phyloP scores from a whole-genome alignment of 2,329 filamentous ascomycete species.

The Fusarium palustre region DNA sequence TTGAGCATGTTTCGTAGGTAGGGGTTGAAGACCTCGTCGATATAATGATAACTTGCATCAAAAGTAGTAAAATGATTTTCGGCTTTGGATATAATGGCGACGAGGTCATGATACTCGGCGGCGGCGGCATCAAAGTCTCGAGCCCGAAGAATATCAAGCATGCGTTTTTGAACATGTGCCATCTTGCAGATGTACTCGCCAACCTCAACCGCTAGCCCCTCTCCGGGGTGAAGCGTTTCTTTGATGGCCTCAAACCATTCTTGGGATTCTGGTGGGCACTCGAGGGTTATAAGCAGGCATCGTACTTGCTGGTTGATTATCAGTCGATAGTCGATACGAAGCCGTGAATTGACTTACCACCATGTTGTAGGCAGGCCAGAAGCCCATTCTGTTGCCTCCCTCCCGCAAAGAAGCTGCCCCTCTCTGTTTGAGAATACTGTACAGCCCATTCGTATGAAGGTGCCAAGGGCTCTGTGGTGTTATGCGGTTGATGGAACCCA shows the following conservation, averaged over 20 bases:
- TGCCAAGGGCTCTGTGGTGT: constrained; percentile 52
- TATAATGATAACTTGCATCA: constrained; percentile 16
- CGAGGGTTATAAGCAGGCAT: constrained; percentile 48
- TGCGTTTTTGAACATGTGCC: constrained; percentile 46
- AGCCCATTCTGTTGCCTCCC: constrained; percentile 47
- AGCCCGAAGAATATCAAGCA: constrained; percentile 44
- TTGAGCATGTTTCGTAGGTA: constrained; percentile 52
- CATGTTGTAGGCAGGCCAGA: constrained; percentile 56
- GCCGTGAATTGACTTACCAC: constrained; percentile 48
- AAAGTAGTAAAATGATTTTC: constrained; percentile 40
- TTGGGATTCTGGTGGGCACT: constrained; percentile 53
- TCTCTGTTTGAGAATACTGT: constrained; percentile 53
- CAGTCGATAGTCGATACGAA: constrained; percentile 1
- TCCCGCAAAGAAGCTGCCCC: constrained; percentile 46
- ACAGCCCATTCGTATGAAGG: constrained; percentile 53
- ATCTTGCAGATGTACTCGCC: constrained; percentile 47
- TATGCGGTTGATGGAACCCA: constrained; percentile 51
- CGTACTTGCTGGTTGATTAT: constrained; percentile 53
- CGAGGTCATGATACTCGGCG: constrained; percentile 44
- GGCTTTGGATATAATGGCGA: constrained; percentile 45
- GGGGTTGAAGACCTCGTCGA: constrained; percentile 35
- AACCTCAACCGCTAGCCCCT: constrained; percentile 47
- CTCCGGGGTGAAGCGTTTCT: constrained; percentile 40
- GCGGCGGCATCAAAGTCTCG: constrained; percentile 48
- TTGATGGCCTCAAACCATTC: constrained; percentile 53